Evolutionary conservation across 371 early-diverging fungal genomes (phyloP).

Genomic region (Quaeritorhiza haematococci): DNA sequence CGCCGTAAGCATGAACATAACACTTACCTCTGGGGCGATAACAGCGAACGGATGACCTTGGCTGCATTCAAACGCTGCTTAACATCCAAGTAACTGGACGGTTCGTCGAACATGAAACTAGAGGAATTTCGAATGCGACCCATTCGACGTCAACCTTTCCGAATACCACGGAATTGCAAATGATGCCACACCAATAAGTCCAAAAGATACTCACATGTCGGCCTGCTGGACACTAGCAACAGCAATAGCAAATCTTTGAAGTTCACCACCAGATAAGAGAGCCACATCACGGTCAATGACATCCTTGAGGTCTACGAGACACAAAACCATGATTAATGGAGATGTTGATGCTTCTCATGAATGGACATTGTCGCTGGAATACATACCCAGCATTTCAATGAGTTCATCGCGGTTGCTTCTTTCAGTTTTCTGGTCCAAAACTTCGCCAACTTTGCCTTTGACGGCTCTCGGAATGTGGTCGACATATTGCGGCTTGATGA

Average conservation of each 20-base stretch:
- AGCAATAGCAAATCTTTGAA: slow-evolving; percentile 98
- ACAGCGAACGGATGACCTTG: slow-evolving; percentile 85
- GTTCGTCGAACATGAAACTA: slow-evolving; percentile 99
- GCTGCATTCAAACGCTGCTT: slow-evolving; percentile 99
- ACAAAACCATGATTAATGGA: slow-evolving; percentile 8
- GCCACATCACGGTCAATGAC: slow-evolving; percentile 85
- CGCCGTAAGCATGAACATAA: neutral
- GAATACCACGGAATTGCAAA: too few relatives aligned
- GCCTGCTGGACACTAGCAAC: slow-evolving; percentile 83
- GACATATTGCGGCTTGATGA: slow-evolving; percentile 98
- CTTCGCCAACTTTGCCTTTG: slow-evolving; percentile 72
- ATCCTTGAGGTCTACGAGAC: slow-evolving; percentile 69
- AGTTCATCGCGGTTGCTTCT: slow-evolving; percentile 68
- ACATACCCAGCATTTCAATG: slow-evolving; percentile 66
- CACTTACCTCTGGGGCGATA: slow-evolving; percentile 53
- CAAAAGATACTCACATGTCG: slow-evolving; percentile 64
- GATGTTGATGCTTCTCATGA: neutral
- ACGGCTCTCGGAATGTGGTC: slow-evolving; percentile 91
- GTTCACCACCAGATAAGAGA: slow-evolving; percentile 98
- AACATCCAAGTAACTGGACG: slow-evolving; percentile 98
- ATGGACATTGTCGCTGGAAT: neutral
- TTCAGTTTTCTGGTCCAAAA: slow-evolving; percentile 74
- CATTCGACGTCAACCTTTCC: neutral
- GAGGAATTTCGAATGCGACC: slow-evolving; percentile 2
- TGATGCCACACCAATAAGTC: neutral